These are phyloP conservation scores for Xerocomus minutiporus DNA, from an alignment of 1,284 basidiomycete species.

Conservation along the genomic window DNA sequence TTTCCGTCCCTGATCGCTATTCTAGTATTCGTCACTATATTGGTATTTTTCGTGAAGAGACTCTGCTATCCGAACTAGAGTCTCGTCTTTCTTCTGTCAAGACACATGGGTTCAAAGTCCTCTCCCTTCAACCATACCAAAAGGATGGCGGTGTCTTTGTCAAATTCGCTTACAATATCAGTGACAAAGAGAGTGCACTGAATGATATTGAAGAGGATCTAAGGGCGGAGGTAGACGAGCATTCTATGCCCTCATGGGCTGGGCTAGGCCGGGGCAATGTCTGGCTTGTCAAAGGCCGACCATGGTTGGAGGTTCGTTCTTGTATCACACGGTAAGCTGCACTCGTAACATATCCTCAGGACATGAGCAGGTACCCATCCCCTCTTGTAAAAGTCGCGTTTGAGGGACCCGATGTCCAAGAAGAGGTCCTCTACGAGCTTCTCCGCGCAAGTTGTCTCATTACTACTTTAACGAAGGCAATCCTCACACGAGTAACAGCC, in stretches of 20 bases:
- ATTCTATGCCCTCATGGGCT: slow-evolving; percentile 62
- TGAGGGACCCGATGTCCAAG: slow-evolving; percentile 80
- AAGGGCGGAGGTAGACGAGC: slow-evolving; percentile 37
- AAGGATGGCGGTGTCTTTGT: slow-evolving; percentile 90
- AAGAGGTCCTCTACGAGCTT: slow-evolving; percentile 70
- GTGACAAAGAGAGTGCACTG: slow-evolving; percentile 40
- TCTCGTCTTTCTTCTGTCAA: slow-evolving; percentile 49
- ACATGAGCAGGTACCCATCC: slow-evolving; percentile 80
- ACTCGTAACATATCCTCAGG: slow-evolving; percentile 47
- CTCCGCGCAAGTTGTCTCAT: slow-evolving; percentile 51
- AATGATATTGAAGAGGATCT: slow-evolving; percentile 48
- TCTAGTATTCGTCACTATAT: slow-evolving; percentile 59
- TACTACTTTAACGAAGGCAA: slow-evolving; percentile 7
- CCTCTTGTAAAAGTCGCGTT: slow-evolving; percentile 72
- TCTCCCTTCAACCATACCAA: slow-evolving; percentile 55
- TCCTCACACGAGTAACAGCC: slow-evolving; percentile 47
- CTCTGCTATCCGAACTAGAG: slow-evolving; percentile 46
- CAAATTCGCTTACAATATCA: slow-evolving; percentile 60
- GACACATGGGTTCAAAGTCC: slow-evolving; percentile 51
- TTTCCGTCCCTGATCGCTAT: slow-evolving; percentile 6
- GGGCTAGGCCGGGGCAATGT: slow-evolving; percentile 52
- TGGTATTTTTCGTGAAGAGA: slow-evolving; percentile 52
- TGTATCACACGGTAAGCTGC: background rate
- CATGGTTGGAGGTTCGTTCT: slow-evolving; percentile 74
- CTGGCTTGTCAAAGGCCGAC: slow-evolving; percentile 79